These are phyloP conservation scores for Pistacia atlantica DNA, from an alignment of 345 rosid species.

Conservation along the genomic window DNA sequence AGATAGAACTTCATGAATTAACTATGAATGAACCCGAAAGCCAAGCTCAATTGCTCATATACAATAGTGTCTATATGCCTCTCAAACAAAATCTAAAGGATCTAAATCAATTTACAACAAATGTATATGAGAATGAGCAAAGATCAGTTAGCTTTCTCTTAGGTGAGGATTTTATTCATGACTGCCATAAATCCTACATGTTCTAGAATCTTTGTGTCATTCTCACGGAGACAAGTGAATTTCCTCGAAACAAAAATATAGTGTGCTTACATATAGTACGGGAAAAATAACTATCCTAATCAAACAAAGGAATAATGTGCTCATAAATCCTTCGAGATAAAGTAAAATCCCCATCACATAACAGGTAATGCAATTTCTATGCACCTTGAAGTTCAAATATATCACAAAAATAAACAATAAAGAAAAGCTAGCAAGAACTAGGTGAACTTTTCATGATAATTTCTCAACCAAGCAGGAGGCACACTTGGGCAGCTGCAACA, in stretches of 20 bases:
- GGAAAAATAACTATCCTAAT: neutral
- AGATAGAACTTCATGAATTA: no score
- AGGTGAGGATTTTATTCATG: neutral
- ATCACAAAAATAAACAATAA: neutral
- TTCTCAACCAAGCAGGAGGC: slow-evolving; percentile 15
- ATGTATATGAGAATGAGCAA: no score
- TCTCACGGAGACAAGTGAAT: neutral
- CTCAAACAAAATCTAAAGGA: no score
- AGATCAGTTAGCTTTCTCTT: neutral
- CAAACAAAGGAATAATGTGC: neutral
- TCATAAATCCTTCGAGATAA: neutral
- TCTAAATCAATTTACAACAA: no score
- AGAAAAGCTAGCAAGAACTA: neutral
- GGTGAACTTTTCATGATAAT: neutral
- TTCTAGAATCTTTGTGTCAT: neutral
- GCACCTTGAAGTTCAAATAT: neutral
- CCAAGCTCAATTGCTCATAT: no score
- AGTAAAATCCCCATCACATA: neutral
- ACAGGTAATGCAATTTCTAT: neutral
- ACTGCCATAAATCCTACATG: neutral
- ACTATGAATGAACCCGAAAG: neutral
- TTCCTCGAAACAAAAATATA: neutral
- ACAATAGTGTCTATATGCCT: no score
- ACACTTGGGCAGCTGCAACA: slow-evolving; percentile 66
- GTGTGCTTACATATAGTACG: neutral